Evolutionary conservation across 805 yeast genomes (phyloP).

Genomic region (Groenewaldozyma salmanticensis): DNA sequence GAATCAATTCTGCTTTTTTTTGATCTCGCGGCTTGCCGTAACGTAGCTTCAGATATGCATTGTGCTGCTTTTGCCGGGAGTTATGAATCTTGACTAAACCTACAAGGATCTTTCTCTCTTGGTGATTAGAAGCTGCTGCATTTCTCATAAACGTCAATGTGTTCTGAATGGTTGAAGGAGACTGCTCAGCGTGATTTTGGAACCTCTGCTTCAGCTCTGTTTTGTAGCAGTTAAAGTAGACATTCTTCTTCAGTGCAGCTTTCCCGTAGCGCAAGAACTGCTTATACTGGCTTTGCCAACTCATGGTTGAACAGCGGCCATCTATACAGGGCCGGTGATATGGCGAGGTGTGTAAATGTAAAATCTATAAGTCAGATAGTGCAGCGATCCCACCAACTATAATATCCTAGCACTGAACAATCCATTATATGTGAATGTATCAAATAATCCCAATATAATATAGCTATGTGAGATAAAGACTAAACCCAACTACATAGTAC

Average conservation of each 20-base stretch:
- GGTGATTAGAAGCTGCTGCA: slow-evolving; percentile 12
- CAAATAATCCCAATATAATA: no score
- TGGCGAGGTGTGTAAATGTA: no score
- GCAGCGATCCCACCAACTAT: no score
- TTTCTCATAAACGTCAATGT: slow-evolving; percentile 12
- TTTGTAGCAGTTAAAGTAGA: neutral
- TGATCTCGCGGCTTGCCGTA: slow-evolving; percentile 32
- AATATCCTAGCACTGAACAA: no score
- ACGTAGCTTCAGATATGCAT: slow-evolving; percentile 15
- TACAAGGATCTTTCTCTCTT: slow-evolving; percentile 10
- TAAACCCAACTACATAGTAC: no score
- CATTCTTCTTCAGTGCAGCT: neutral
- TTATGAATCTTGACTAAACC: slow-evolving; percentile 13
- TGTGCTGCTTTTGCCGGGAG: slow-evolving; percentile 3
- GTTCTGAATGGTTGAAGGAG: slow-evolving; percentile 6
- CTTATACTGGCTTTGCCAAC: neutral
- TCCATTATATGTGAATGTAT: no score
- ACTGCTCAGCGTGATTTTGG: neutral
- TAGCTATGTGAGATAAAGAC: no score
- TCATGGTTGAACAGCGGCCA: no score
- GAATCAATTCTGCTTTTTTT: slow-evolving; percentile 23
- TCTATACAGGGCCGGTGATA: no score
- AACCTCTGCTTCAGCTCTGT: slow-evolving; percentile 6
- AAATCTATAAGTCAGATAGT: no score
- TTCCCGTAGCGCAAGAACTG: neutral